Evolutionary conservation across 2,329 filamentous ascomycete species (phyloP).

Genomic region (Cercospora sp.): DNA sequence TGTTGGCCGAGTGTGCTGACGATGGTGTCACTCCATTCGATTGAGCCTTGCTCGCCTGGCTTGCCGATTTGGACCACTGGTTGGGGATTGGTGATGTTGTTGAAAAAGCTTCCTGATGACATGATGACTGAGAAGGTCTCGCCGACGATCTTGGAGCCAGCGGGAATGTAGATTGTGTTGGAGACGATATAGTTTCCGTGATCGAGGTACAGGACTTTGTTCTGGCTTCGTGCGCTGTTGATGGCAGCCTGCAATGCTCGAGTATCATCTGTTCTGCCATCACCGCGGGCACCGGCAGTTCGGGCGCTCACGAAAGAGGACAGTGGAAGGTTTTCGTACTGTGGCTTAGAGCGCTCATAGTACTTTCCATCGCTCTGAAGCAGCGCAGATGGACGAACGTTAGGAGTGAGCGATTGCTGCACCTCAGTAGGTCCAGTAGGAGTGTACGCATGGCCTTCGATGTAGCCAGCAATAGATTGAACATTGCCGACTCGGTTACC

Average conservation of each 20-base stretch:
- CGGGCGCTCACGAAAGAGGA: slow-evolving; percentile 49
- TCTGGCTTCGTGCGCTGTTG: slow-evolving; percentile 46
- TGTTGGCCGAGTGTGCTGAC: slow-evolving; percentile 67
- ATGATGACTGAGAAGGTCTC: slow-evolving; percentile 60
- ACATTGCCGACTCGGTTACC: slow-evolving; percentile 36
- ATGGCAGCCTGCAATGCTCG: slow-evolving; percentile 60
- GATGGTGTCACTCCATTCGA: slow-evolving; percentile 73
- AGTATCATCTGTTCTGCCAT: slow-evolving; percentile 62
- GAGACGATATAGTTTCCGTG: slow-evolving; percentile 72
- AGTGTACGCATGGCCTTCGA: slow-evolving; percentile 48
- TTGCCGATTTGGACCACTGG: slow-evolving; percentile 68
- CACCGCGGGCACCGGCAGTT: slow-evolving; percentile 46
- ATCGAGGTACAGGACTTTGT: slow-evolving; percentile 70
- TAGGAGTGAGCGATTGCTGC: slow-evolving; percentile 47
- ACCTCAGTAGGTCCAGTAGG: slow-evolving; percentile 47
- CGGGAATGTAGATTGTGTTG: slow-evolving; percentile 65
- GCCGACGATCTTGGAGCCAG: slow-evolving; percentile 58
- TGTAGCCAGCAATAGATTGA: slow-evolving; percentile 43
- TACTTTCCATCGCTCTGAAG: slow-evolving; percentile 49
- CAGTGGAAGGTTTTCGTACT: slow-evolving; percentile 48
- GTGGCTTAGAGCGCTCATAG: slow-evolving; percentile 56
- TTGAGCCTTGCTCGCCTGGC: slow-evolving; percentile 61
- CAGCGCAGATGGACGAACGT: slow-evolving; percentile 47
- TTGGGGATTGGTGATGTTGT: slow-evolving; percentile 58
- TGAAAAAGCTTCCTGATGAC: slow-evolving; percentile 58